These are phyloP conservation scores for Taiozyma sp. DNA, from an alignment of 1,139 yeast species.

Conservation along the genomic window DNA sequence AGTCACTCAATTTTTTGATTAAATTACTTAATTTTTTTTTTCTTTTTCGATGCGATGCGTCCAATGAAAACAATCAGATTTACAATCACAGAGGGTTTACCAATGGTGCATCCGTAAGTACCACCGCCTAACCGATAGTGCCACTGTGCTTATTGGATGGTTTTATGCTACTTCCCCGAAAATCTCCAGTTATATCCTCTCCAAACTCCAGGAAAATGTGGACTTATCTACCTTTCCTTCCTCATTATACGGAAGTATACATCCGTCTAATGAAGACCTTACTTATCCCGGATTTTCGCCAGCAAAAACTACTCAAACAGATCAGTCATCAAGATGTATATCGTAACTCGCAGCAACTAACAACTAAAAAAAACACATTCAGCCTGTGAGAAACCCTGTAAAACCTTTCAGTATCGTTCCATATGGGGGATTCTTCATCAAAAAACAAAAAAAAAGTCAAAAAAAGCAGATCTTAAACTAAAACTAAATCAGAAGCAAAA, in stretches of 20 bases:
- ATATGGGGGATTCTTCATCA: neutral
- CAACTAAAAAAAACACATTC: neutral
- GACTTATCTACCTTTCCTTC: neutral
- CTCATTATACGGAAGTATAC: neutral
- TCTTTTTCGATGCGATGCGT: neutral
- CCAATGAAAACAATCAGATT: slow-evolving; percentile 10
- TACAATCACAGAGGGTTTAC: slow-evolving; percentile 1
- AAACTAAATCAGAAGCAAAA: neutral
- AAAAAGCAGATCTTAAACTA: neutral
- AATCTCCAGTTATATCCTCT: neutral
- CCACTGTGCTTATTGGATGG: neutral
- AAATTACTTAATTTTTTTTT: neutral
- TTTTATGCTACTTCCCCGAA: neutral
- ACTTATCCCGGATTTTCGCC: too few species aligned
- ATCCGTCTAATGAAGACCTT: neutral
- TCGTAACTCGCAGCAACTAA: neutral
- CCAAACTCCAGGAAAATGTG: neutral
- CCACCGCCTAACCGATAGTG: neutral
- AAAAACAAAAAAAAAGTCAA: neutral
- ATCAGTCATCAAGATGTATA: neutral
- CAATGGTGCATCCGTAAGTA: neutral
- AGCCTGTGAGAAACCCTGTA: neutral
- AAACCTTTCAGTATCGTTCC: neutral
- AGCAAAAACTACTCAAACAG: neutral
- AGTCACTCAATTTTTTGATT: neutral